phyloP scores from a whole-genome alignment of 495 filamentous ascomycete genomes.

The Aspergillus affinis region DNA sequence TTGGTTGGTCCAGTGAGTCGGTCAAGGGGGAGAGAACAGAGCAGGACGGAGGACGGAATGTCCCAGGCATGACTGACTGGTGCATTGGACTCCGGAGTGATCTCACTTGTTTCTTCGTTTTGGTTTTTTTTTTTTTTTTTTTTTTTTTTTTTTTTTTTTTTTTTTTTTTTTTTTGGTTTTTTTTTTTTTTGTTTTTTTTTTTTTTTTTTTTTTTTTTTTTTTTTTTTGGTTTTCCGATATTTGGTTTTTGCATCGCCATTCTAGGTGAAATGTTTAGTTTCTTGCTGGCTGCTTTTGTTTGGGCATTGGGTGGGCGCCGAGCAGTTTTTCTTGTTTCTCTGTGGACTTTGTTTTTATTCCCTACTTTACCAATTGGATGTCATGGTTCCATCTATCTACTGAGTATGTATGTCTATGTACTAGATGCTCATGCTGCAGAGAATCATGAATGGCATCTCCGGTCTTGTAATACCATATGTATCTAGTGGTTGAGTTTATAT shows the following conservation, averaged over 20 bases:
- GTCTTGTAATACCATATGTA: no score
- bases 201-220: no score
- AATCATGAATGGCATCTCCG: no score
- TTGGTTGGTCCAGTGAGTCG: no score
- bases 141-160: conserved; percentile 2
- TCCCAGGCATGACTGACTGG: no score
- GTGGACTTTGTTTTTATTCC: conserved; percentile 1
- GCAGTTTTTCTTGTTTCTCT: conserved; percentile 4
- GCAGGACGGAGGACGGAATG: no score
- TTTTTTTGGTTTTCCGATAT: neutral
- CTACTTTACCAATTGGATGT: neutral
- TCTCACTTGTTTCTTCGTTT: no score
- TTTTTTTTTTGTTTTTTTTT: neutral
- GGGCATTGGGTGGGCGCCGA: conserved; percentile 16
- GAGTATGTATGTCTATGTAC: neutral
- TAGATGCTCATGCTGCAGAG: neutral
- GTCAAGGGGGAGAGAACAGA: neutral
- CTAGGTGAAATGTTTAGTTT: neutral
- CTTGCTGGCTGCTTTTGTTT: conserved; percentile 1
- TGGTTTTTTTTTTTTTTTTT: conserved; percentile 1
- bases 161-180: neutral
- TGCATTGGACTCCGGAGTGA: no score
- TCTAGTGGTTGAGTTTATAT: neutral
- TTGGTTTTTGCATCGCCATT: neutral
- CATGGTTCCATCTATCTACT: no score